Evolutionary conservation across 1,284 basidiomycete genomes (phyloP).

Genomic region (Salmacisia buchloeana): DNA sequence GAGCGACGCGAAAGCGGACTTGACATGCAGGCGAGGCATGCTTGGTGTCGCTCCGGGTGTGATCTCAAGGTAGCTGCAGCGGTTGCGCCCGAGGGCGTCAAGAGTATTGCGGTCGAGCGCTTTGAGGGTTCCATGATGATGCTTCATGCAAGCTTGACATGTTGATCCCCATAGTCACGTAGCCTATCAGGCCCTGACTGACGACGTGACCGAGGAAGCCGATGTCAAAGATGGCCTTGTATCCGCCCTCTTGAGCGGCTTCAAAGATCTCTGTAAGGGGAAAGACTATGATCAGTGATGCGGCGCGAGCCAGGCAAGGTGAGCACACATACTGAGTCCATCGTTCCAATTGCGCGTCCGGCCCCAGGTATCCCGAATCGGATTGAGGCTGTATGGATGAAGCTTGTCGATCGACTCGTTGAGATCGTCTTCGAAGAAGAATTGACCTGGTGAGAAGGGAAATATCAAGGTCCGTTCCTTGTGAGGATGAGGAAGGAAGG

Average conservation of each 20-base stretch:
- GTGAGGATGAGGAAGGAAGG: constrained; percentile 13
- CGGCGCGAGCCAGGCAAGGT: neutral
- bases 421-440: constrained; percentile 63
- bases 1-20: no score
- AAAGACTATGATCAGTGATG: neutral
- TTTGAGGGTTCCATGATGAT: constrained; percentile 30
- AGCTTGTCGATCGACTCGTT: constrained; percentile 54
- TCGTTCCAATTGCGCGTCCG: constrained; percentile 54
- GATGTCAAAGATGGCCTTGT: constrained; percentile 53
- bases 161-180: constrained; percentile 52
- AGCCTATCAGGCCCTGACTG: constrained; percentile 53
- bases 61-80: no score
- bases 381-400: constrained; percentile 52
- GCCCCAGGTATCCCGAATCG: constrained; percentile 49
- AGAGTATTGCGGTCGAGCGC: no score
- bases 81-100: no score
- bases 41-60: no score
- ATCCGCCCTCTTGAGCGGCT: constrained; percentile 35
- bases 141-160: constrained; percentile 26
- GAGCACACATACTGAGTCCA: constrained; percentile 7
- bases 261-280: constrained; percentile 48
- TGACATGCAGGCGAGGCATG: no score
- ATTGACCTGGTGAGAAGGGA: constrained; percentile 55
- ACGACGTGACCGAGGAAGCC: constrained; percentile 52
- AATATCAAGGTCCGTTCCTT: constrained; percentile 37